A percentile compares a stretch with the other conserved stretches of the same genome.
phyloP scores from a whole-genome alignment of 495 filamentous ascomycete species.

The Hypomontagnella monticulosa region DNA sequence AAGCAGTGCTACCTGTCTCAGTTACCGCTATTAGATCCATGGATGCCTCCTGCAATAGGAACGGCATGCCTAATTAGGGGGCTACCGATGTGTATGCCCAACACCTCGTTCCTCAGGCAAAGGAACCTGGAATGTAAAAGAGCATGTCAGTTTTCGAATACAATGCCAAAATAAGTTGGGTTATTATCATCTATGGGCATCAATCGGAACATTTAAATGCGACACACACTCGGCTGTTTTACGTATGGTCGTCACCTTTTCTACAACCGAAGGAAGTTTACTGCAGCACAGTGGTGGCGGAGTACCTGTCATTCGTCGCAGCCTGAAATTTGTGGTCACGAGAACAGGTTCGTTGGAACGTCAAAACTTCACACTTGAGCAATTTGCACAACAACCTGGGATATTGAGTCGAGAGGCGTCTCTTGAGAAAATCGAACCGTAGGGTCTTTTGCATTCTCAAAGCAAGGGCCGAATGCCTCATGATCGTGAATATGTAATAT shows the following conservation, averaged over 20 bases:
- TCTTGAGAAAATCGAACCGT: slow-evolving; percentile 26
- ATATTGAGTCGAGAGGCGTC: not conserved
- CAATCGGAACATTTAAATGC: no score
- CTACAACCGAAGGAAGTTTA: not conserved
- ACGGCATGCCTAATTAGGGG: not conserved
- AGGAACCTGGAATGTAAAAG: no score
- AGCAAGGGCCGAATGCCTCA: slow-evolving; percentile 17
- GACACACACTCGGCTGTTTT: no score
- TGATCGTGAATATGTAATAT: slow-evolving; percentile 35
- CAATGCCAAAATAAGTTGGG: no score
- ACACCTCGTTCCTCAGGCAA: not conserved
- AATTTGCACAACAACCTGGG: not conserved
- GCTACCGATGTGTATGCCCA: not conserved
- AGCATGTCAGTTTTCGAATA: no score
- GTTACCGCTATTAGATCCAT: slow-evolving; percentile 1
- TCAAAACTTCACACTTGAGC: not conserved
- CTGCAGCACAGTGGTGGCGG: not conserved
- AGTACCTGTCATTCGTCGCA: not conserved
- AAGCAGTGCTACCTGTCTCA: not conserved
- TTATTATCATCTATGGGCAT: no score
- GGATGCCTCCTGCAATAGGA: slow-evolving; percentile 7
- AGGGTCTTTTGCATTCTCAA: slow-evolving; percentile 43
- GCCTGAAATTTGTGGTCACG: not conserved
- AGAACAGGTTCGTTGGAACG: not conserved
- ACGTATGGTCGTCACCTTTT: no score